A percentile compares a stretch with the other conserved stretches of the same genome.
These are phyloP conservation scores for Penicillium bialowiezense DNA, from an alignment of 495 filamentous ascomycete genomes.

Conservation along the genomic window DNA sequence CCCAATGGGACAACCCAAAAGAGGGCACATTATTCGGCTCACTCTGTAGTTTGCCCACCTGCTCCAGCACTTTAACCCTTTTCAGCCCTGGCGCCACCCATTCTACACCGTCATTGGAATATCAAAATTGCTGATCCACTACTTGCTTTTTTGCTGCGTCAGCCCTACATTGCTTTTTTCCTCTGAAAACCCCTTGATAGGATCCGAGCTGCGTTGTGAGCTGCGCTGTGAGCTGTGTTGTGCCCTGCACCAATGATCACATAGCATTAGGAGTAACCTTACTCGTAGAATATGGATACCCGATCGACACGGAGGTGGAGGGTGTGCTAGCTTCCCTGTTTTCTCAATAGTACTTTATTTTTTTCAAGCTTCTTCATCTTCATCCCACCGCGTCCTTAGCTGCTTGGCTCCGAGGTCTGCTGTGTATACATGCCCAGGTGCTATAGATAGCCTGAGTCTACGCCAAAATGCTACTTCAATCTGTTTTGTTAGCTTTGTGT, in stretches of 20 bases:
- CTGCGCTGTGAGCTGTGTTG: no score
- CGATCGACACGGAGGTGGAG: neutral
- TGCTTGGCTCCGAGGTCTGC: no score
- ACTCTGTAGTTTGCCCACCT: neutral
- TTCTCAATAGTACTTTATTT: neutral
- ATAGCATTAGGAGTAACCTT: no score
- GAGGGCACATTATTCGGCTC: neutral
- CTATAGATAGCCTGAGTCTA: no score
- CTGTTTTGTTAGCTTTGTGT: conserved; percentile 1
- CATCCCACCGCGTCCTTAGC: no score
- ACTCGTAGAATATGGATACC: neutral
- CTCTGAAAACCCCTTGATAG: neutral
- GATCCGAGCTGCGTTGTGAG: neutral
- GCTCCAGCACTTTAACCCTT: neutral
- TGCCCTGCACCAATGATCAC: neutral
- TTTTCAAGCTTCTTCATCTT: neutral
- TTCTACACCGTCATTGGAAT: conserved; percentile 2
- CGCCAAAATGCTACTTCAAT: conserved; percentile 5
- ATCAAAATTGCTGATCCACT: conserved; percentile 4
- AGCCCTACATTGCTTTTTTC: neutral
- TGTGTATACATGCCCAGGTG: no score
- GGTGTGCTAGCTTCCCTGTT: neutral
- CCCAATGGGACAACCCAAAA: conserved; percentile 10
- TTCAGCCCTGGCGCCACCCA: neutral
- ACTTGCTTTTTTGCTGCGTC: neutral